Base-by-base conservation (phyloP, 2,329 filamentous ascomycete genomes). In the Diaporthe helianthi region DNA sequence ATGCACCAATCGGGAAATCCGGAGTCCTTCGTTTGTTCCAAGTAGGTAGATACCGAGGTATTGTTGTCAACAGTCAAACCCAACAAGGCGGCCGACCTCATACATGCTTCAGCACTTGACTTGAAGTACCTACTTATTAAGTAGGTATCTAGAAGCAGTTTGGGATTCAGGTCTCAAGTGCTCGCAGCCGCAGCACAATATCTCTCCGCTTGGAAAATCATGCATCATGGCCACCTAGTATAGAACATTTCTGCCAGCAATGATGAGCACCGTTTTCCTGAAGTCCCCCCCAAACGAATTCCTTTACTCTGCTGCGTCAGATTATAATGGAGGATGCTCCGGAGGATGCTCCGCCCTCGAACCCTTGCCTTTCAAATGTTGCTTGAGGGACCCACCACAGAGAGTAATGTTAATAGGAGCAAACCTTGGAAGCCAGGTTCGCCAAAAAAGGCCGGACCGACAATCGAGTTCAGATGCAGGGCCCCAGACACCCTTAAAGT, bases 341-440 rank as follows among this genome's bases (percentile, higher is more conserved):
- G 54, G n/a, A 36, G 36, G 54, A 44, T 44, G 29, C 54, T 44
- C 36, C 54, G 54, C 55, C 55, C 26, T 46, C 19, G 41, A 61
- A 61, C 55, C 55, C 55, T 47, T 47, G 36, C 38, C 22, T 41
- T 22, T n/a, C n/a, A n/a, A n/a, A n/a, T n/a, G n/a, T n/a, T 26
- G 55, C 55, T 31, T 17, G 8, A 44, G 24, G 24, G 54, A 13
- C 47, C 55, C 55, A 61, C 55, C n/a, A n/a, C n/a, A n/a, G n/a
- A n/a, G n/a, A n/a, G n/a, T n/a, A n/a, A n/a, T n/a, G n/a, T n/a
- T n/a, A 33, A 4, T 47, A 10, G 55, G 33, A 31, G 19, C 38
- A 46, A 47, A n/a, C n/a, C n/a, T n/a, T n/a, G n/a, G n/a, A n/a
- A 33, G 24, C 38, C 53, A 41, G 33, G 7, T 41, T 58, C 7